phyloP scores from a whole-genome alignment of 1,284 basidiomycete genomes.

The Entoloma clypeatum region DNA sequence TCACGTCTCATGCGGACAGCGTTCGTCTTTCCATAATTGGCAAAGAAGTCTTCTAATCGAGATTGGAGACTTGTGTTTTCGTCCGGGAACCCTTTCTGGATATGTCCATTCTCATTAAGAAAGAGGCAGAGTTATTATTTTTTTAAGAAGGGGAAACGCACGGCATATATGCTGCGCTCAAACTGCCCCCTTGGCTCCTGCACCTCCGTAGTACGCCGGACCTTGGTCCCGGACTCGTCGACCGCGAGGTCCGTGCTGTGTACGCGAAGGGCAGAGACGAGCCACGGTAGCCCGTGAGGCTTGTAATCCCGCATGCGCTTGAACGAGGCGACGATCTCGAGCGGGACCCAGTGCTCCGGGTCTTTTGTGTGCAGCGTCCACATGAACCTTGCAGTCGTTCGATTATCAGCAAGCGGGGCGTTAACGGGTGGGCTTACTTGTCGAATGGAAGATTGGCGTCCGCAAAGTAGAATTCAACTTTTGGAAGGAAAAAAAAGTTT shows the following conservation, averaged over 20 bases:
- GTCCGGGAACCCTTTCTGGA: constrained; percentile 86
- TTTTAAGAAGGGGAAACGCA: constrained; percentile 43
- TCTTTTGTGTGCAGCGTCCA: constrained; percentile 82
- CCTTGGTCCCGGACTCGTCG: constrained; percentile 68
- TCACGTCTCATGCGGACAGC: constrained; percentile 87
- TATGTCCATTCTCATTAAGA: not conserved
- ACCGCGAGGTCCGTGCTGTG: constrained; percentile 74
- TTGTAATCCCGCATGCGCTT: constrained; percentile 88
- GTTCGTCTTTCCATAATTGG: constrained; percentile 77
- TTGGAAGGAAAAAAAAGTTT: constrained; percentile 1
- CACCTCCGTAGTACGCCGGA: constrained; percentile 71
- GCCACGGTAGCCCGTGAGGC: constrained; percentile 57
- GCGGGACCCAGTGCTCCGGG: constrained; percentile 86
- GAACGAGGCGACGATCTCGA: constrained; percentile 89
- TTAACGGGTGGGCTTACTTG: constrained; percentile 50
- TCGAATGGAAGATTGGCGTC: constrained; percentile 96
- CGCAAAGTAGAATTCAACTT: constrained; percentile 98
- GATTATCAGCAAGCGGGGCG: not conserved
- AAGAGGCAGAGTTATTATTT: constrained; percentile 5
- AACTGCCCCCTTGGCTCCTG: constrained; percentile 73
- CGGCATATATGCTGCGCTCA: constrained; percentile 80
- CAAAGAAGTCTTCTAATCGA: constrained; percentile 81
- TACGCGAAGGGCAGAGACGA: constrained; percentile 63
- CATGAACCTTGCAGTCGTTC: constrained; percentile 73
- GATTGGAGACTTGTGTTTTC: constrained; percentile 71